A percentile compares a stretch with the other conserved stretches of the same genome.
These are phyloP conservation scores for Citrullus colocynthis DNA, from an alignment of 306 rosid genomes.

Conservation along the genomic window DNA sequence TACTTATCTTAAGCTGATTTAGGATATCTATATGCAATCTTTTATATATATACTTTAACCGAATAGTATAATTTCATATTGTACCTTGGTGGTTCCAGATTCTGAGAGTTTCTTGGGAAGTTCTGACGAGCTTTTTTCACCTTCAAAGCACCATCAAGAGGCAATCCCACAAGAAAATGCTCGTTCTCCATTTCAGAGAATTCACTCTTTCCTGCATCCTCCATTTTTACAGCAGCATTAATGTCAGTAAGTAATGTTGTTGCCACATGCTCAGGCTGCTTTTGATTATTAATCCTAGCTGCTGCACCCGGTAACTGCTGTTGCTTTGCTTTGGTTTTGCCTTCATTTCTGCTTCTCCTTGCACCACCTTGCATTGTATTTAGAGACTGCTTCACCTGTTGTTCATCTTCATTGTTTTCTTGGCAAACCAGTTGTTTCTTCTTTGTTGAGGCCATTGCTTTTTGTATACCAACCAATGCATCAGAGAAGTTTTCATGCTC, in stretches of 20 bases:
- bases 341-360: slow-evolving; percentile 47
- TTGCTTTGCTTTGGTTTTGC: slow-evolving; percentile 50
- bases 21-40: neutral
- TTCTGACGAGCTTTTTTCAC: slow-evolving; percentile 35
- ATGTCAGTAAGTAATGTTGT: slow-evolving; percentile 32
- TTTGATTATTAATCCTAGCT: slow-evolving; percentile 39
- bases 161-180: slow-evolving; percentile 24
- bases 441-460: slow-evolving; percentile 24
- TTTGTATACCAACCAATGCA: slow-evolving; percentile 32
- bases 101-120: slow-evolving; percentile 54
- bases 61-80: neutral
- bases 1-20: neutral
- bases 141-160: slow-evolving; percentile 30
- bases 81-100: slow-evolving; percentile 69
- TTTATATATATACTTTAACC: neutral
- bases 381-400: slow-evolving; percentile 46
- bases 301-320: slow-evolving; percentile 32
- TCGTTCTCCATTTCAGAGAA: slow-evolving; percentile 69
- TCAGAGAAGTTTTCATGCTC: slow-evolving; percentile 41
- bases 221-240: slow-evolving; percentile 25
- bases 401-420: slow-evolving; percentile 52
- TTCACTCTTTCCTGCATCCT: slow-evolving; percentile 46
- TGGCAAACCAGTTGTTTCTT: slow-evolving; percentile 32
- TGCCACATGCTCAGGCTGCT: slow-evolving; percentile 16
- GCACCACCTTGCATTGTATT: slow-evolving; percentile 42